phyloP scores from a whole-genome alignment of 1,139 yeast species.

The Hansenula lynferdii region DNA sequence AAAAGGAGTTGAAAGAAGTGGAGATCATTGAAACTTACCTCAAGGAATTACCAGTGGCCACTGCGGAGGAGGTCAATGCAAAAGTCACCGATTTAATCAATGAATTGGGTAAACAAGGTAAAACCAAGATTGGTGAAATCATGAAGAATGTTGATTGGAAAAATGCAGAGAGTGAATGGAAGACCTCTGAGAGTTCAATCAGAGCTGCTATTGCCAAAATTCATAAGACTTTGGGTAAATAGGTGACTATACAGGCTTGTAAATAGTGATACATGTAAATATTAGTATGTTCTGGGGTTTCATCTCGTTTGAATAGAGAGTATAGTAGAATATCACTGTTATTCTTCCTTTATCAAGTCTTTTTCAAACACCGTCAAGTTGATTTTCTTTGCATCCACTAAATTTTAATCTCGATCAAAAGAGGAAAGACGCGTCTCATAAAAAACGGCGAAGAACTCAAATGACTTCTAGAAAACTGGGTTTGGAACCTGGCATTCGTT shows the following conservation, averaged over 20 bases:
- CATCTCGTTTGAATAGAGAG: too few species aligned
- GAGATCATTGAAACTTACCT: conserved; percentile 40
- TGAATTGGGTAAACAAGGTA: conserved; percentile 26
- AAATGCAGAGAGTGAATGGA: conserved; percentile 47
- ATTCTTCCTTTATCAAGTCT: too few species aligned
- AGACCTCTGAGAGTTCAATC: conserved; percentile 36
- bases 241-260: background rate
- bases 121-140: conserved; percentile 31
- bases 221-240: conserved; percentile 12
- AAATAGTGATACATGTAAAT: too few species aligned
- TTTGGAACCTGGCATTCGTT: too few species aligned
- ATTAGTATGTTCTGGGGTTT: too few species aligned
- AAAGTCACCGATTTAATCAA: conserved; percentile 34
- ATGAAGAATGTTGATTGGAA: conserved; percentile 47
- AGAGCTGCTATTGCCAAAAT: conserved; percentile 25
- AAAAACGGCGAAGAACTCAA: too few species aligned
- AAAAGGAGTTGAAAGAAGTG: conserved; percentile 48
- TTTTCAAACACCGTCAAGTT: too few species aligned
- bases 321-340: too few species aligned
- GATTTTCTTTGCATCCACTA: too few species aligned
- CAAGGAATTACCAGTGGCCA: conserved; percentile 43
- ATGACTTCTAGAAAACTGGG: too few species aligned
- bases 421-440: too few species aligned
- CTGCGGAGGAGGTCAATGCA: conserved; percentile 41
- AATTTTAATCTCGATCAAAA: too few species aligned